Evolutionary conservation across 768 basidiomycete genomes (phyloP), one percentile per base, ranked within the genome.

Genomic region (Boletus coccyginus): DNA sequence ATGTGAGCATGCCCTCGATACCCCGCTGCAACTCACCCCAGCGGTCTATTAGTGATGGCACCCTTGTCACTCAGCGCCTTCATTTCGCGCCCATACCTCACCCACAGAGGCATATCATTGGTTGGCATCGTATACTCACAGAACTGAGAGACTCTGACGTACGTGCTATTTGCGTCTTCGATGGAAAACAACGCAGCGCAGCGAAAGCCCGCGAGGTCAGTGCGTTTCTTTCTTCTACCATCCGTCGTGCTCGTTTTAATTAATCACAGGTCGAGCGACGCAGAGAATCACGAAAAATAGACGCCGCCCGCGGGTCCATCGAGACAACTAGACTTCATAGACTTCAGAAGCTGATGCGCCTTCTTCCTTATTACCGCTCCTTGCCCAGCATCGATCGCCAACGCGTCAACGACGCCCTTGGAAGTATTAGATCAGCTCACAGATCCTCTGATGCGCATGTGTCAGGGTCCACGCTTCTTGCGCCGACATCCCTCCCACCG

Each of bases 61-160:
- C 91, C 8, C 85, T 94, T 54, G 79, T 94, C 65, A 94, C 91
- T 0, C 90, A 91, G 66, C 82, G 91, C 24, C 78, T 92, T 44
- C 88, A 92, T 65, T 94, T 86, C 69, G 79, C 85, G 0, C 85
- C 79, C 14, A 71, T 78, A 50, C 83, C 85, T 2, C 84, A 90
- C 65, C 75, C 73, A 0, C 77, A 84, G 61, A 80, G 86, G 32
- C 92, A 94, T 69, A 77, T 93, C 21, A 72, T 90, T 5, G 86
- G 89, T 19, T 94, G 92, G 92, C 87, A 88, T 64, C 78, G 81
- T 36, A 77, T 92, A 35, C 74, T 83, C 7, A 74, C 75, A 44
- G 90, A 92, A 60, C 73, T 93, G 33, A 75, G 76, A 48, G 80
- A 83, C 16, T 70, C 76, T 31, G 75, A 75, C 14, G 81, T 92